Evolutionary conservation across 169 alveolate genomes (phyloP), one percentile per base, ranked within the genome.

Genomic region (Blepharisma undulans): DNA sequence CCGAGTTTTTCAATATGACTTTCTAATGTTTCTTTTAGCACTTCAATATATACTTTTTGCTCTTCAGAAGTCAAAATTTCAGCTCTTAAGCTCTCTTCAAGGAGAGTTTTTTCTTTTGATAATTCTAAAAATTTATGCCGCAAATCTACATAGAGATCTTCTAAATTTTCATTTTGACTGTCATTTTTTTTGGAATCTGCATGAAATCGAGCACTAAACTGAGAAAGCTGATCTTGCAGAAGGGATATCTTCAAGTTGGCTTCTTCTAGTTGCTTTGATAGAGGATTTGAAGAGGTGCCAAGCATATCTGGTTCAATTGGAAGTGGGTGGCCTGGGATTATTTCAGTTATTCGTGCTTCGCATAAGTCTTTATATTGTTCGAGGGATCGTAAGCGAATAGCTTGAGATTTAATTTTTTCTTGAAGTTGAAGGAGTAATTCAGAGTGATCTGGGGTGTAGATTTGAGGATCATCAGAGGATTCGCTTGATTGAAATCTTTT

Each of bases 301-400:
- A 94, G 71, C 87, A 93, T 93, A 72, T 92, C 92, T 32, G 95
- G 93, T 27, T 92, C 59, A 22, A 96, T 93, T n/a, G 98, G 98
- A 5, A 96, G 29, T 14, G 93, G 87, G 72, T 93, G 96, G 33
- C 88, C 87, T 21, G 97, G 96, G 81, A 76, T 91, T 14, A 96
- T 19, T 84, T 94, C 95, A 48, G 61, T 60, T 5, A 96, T 93
- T 71, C 96, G 32, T 82, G 87, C 60, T 84, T 96, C 98, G 91
- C 96, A 92, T 3, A 93, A 48, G 78, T 59, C 74, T 71, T 93
- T 89, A 76, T 96, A 93, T 84, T 91, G 90, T 76, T 94, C 96
- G 72, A 93, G 76, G 59, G 60, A 87, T 77, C 88, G 32, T 27
- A 96, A 91, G 87, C 96, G 88, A 78, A 92, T 89, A 10, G 97